These are phyloP conservation scores for Emericellopsis terricola DNA, from an alignment of 495 filamentous ascomycete genomes.

Conservation along the genomic window DNA sequence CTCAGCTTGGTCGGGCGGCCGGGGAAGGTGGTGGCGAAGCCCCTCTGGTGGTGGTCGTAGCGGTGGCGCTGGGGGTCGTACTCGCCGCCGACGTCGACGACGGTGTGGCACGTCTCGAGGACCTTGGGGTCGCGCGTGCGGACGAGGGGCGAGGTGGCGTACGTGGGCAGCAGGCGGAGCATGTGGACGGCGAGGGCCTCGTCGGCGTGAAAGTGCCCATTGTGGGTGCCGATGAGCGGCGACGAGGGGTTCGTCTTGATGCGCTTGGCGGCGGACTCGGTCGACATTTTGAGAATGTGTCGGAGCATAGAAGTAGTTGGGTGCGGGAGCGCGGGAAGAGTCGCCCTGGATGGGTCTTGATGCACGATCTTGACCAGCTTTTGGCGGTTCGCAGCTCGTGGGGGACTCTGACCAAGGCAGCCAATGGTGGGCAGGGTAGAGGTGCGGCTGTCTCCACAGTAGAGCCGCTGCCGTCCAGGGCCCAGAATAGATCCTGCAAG, in stretches of 20 bases:
- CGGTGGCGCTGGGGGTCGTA: conserved; percentile 60
- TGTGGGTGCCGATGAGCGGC: conserved; percentile 74
- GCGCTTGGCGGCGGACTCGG: conserved; percentile 50
- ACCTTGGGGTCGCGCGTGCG: conserved; percentile 70
- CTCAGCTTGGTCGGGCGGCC: conserved; percentile 70
- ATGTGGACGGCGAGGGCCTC: conserved; percentile 97
- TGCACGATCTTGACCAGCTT: too few species aligned
- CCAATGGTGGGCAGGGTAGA: too few species aligned
- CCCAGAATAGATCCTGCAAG: too few species aligned
- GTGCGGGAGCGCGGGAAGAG: too few species aligned
- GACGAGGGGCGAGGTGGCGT: conserved; percentile 53
- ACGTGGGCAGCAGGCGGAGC: conserved; percentile 71
- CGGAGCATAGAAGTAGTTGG: conserved; percentile 11
- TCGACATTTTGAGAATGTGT: conserved; percentile 25
- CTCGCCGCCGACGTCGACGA: conserved; percentile 88
- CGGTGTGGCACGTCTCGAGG: conserved; percentile 72
- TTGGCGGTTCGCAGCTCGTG: too few species aligned
- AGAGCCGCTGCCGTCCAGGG: too few species aligned
- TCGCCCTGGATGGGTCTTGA: too few species aligned
- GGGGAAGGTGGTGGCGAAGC: conserved; percentile 63
- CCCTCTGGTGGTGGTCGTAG: conserved; percentile 95
- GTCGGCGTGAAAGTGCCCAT: conserved; percentile 96
- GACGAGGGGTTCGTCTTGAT: conserved; percentile 38
- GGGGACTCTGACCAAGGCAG: too few species aligned
- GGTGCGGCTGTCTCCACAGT: too few species aligned